Evolutionary conservation across 108 stramenopile species (phyloP).

Genomic region (Pelagomonas calceolata): DNA sequence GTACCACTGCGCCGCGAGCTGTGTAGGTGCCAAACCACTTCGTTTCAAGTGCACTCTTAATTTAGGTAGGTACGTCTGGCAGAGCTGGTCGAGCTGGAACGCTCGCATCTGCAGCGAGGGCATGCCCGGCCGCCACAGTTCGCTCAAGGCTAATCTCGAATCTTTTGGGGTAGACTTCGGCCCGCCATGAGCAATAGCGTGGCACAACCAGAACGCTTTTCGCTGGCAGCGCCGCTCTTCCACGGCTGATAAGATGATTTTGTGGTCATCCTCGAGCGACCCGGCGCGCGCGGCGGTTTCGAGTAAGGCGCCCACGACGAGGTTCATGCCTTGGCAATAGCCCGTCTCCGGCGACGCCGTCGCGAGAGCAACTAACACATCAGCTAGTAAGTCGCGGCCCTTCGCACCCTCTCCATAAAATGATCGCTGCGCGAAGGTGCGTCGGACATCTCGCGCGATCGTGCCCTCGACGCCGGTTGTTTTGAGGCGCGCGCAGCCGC

Average conservation of each 20-base stretch:
- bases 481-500: not conserved
- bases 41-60: not conserved
- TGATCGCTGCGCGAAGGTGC: conserved; percentile 1
- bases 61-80: not conserved
- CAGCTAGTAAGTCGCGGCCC: not conserved
- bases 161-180: too few species aligned
- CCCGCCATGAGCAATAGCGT: not conserved
- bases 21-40: not conserved
- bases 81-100: not conserved
- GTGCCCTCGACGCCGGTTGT: not conserved
- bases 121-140: conserved; percentile 5
- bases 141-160: not conserved
- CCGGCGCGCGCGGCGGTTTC: not conserved
- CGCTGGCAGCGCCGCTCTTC: not conserved
- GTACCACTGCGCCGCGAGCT: conserved; percentile 10
- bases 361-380: not conserved
- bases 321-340: conserved; percentile 17
- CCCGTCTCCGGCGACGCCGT: not conserved
- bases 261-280: not conserved
- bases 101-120: conserved; percentile 1
- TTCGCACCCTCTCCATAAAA: not conserved
- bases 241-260: not conserved
- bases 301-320: conserved; percentile 7
- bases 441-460: conserved; percentile 6
- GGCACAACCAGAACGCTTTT: not conserved